A percentile compares a stretch with the other conserved stretches of the same genome.
Evolutionary conservation across 2,329 filamentous ascomycete species (phyloP).

Genomic region (Claviceps sorghi): DNA sequence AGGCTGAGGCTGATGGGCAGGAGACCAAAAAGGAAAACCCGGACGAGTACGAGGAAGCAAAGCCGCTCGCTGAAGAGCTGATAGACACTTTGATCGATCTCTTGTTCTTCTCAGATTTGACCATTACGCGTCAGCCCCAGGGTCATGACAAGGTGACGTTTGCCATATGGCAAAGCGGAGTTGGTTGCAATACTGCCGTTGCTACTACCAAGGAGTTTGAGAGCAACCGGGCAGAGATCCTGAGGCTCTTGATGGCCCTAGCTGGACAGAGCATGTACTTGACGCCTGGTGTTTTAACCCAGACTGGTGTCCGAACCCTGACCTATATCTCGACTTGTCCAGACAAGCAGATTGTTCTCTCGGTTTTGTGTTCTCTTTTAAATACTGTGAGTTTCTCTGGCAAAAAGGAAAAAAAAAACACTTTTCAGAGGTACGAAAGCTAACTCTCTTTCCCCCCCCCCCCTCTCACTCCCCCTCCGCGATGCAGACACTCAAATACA

Average conservation of each 20-base stretch:
- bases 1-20: conserved; percentile 42
- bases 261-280: conserved; percentile 90
- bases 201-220: conserved; percentile 85
- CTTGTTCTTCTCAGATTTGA: conserved; percentile 84
- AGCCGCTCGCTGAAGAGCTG: conserved; percentile 81
- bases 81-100: conserved; percentile 81
- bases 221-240: conserved; percentile 79
- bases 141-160: conserved; percentile 73
- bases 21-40: conserved; percentile 26
- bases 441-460: conserved; percentile 52
- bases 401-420: background rate
- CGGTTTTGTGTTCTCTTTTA: conserved; percentile 76
- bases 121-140: conserved; percentile 57
- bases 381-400: conserved; percentile 58
- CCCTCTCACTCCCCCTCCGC: conserved; percentile 61
- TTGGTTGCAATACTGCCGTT: conserved; percentile 83
- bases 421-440: background rate
- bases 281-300: conserved; percentile 62
- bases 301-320: conserved; percentile 67
- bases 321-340: conserved; percentile 79
- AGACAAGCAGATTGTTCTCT: conserved; percentile 84
- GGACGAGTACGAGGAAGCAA: conserved; percentile 64
- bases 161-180: conserved; percentile 95
- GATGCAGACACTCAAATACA: conserved; percentile 79
- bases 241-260: conserved; percentile 72